These are phyloP conservation scores for Diaporthe citri DNA, from an alignment of 2,329 filamentous ascomycete genomes.

Conservation along the genomic window DNA sequence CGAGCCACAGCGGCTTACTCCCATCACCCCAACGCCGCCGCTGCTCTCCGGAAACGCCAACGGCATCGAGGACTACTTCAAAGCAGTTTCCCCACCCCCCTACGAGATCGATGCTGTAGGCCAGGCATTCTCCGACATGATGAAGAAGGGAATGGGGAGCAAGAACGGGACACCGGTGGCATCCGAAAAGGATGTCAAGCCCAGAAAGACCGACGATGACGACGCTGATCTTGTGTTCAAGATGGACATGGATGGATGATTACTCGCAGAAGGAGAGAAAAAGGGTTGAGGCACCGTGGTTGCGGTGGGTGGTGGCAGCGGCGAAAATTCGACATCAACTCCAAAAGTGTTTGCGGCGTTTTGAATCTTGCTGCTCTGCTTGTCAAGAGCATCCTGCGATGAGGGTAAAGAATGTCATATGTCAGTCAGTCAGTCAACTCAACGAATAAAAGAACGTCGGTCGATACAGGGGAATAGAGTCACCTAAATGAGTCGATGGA, in stretches of 20 bases:
- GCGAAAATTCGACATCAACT: slow-evolving; percentile 19
- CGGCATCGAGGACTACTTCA: background rate
- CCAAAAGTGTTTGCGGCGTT: slow-evolving; percentile 32
- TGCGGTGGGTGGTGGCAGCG: background rate
- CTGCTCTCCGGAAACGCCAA: background rate
- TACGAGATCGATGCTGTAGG: background rate
- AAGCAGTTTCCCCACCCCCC: background rate
- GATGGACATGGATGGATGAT: slow-evolving; percentile 28
- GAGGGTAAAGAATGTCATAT: background rate
- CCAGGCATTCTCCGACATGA: background rate
- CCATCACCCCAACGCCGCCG: background rate
- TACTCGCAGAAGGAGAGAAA: background rate
- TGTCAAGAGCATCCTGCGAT: background rate
- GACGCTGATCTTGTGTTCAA: slow-evolving; percentile 34
- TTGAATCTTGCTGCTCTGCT: slow-evolving; percentile 5
- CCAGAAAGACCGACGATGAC: slow-evolving; percentile 6
- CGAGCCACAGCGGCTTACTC: slow-evolving; percentile 14
- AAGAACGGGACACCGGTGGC: background rate
- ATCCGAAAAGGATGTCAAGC: background rate
- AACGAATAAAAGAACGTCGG: background rate
- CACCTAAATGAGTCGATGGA: background rate
- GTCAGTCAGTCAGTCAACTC: slow-evolving; percentile 10
- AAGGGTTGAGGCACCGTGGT: background rate
- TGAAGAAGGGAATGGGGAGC: background rate
- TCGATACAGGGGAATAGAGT: slow-evolving; percentile 14